Conservation (phyloP, 2,329 filamentous ascomycete genomes). For the Fusarium avenaceum region DNA sequence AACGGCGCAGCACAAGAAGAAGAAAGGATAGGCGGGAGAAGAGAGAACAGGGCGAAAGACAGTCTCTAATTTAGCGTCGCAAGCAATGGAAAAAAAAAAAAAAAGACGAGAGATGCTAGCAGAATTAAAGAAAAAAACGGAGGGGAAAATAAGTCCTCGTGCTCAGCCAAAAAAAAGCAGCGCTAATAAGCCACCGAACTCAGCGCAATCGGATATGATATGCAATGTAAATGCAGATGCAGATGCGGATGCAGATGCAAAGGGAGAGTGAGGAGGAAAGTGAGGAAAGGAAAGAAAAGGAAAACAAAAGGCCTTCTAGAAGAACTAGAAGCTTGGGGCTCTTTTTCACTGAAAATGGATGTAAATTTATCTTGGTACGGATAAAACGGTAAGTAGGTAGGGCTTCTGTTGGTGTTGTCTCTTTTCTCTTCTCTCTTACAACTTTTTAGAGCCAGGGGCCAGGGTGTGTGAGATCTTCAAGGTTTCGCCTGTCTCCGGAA, state of each 20-base stretch:
- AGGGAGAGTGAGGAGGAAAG: neutral
- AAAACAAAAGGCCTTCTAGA: neutral
- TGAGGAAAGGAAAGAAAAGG: neutral
- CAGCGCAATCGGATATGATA: neutral
- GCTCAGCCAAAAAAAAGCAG: too few relatives aligned
- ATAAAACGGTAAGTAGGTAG: neutral
- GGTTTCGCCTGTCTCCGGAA: conserved; percentile 2
- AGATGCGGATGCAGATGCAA: too few relatives aligned
- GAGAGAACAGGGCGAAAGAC: conserved; percentile 35
- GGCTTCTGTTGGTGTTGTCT: conserved; percentile 27
- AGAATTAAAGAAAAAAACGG: neutral
- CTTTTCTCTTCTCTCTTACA: conserved; percentile 38
- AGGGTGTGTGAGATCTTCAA: too few relatives aligned
- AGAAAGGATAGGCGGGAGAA: conserved; percentile 21
- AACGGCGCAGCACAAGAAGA: conserved; percentile 13
- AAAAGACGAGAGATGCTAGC: neutral
- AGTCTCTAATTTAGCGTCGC: conserved; percentile 7
- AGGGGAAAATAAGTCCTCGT: neutral
- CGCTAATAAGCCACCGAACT: neutral
- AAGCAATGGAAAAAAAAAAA: too few relatives aligned
- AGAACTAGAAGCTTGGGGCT: conserved; percentile 23
- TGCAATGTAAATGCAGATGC: too few relatives aligned
- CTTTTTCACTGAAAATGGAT: neutral
- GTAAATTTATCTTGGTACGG: neutral
- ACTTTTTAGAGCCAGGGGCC: neutral